phyloP scores from a whole-genome alignment of 2,329 filamentous ascomycete species.

The Byssoonygena ceratinophila region DNA sequence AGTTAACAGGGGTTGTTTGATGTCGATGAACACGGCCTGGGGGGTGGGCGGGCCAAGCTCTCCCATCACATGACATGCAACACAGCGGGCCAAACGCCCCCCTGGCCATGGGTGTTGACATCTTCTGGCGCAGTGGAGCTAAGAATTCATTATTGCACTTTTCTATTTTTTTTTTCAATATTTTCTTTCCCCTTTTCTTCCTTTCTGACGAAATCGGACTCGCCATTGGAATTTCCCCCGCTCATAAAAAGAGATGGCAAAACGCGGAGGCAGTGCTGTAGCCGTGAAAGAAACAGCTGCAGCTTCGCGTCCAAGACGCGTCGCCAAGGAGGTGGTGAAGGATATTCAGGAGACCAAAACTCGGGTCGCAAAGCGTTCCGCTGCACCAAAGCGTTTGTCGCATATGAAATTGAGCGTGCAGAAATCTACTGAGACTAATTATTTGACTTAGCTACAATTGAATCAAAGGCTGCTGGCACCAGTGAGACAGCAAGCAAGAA shows the following conservation, averaged over 20 bases:
- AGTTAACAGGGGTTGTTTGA: no score
- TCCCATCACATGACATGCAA: no score
- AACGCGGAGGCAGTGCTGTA: background rate
- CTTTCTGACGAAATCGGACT: no score
- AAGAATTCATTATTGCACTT: no score
- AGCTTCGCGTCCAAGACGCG: conserved; percentile 12
- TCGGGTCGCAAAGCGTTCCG: background rate
- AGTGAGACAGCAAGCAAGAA: background rate
- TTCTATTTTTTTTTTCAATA: no score
- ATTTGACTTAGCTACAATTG: background rate
- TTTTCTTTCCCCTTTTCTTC: no score
- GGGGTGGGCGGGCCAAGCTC: no score
- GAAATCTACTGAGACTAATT: background rate
- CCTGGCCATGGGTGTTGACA: no score
- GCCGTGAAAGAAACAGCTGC: conserved; percentile 14
- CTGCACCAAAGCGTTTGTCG: conserved; percentile 1
- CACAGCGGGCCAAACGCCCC: no score
- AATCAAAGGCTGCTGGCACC: background rate
- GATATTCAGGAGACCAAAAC: background rate
- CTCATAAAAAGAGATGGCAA: background rate
- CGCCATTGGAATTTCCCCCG: no score
- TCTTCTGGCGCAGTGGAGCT: no score
- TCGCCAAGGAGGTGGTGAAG: background rate
- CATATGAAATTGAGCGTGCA: background rate
- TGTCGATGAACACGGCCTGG: no score